Base-by-base conservation (phyloP, 768 basidiomycete genomes). In the Imleria badia region DNA sequence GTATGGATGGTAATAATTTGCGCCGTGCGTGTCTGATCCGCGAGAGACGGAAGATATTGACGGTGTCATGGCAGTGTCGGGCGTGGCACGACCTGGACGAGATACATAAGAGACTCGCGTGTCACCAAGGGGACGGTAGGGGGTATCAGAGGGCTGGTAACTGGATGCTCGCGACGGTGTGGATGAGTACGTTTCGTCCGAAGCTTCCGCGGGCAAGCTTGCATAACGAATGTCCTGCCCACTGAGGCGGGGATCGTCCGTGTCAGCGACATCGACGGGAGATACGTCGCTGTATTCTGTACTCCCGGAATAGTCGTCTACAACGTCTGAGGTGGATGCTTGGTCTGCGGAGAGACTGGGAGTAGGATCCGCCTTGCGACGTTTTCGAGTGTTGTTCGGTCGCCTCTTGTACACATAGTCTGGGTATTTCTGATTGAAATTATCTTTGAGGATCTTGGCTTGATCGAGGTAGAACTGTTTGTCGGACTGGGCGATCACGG, bases 401-500 rank as follows among this genome's bases (percentile, higher is more conserved):
- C 91, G 80, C 48, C 91, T 84, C 63, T 86, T 83, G 75, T 94
- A 94, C 42, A 94, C 90, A 62, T 94, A 94, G 78, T 92, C 90
- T 15, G 91, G 91, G 71, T 92, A 93, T 66, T 84, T 88, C 22
- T 80, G 73, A 70, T 93, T 93, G 77, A 94, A 94, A 50, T 75
- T 84, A 60, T 94, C 91, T 70, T 94, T 94, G 51, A 94, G 74
- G 56, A 83, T 80, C 71, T 91, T 91, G 11, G 91, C 91, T 68
- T 90, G 88, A 66, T 92, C 86, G 53, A 90, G 84, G 68, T 92
- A 94, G 70, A 90, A 92, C 65, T 91, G 87, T 69, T 94, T 94
- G 41, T 91, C 87, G 29, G 78, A 69, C 91, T 92, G 60, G 23
- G 38, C 15, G 49, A 44, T 52, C 54, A 57, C 13, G 31, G 51